phyloP scores from a whole-genome alignment of 495 filamentous ascomycete genomes.

The Arthonia radiata region DNA sequence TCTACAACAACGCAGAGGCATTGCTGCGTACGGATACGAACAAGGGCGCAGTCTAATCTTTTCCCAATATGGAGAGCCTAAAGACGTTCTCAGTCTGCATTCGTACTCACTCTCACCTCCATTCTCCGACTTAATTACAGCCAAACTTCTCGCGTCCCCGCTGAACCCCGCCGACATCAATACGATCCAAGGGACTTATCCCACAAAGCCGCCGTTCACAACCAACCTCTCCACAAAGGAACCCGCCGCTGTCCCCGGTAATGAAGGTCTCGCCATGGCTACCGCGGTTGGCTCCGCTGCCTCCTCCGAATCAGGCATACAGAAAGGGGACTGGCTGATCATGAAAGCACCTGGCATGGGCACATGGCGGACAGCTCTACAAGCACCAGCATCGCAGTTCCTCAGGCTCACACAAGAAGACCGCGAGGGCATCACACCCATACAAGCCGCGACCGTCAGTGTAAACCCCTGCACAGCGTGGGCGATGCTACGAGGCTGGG shows the following conservation, averaged over 20 bases:
- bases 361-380: constrained; percentile 79
- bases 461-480: constrained; percentile 90
- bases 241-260: constrained; percentile 57
- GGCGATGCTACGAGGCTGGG: constrained; percentile 73
- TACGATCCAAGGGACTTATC: no score
- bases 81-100: constrained; percentile 40
- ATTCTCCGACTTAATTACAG: constrained; percentile 21
- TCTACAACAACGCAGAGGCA: constrained; percentile 21
- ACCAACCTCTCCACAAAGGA: constrained; percentile 43
- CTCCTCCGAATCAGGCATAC: constrained; percentile 17
- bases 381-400: constrained; percentile 34
- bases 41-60: constrained; percentile 84
- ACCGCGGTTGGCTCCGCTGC: constrained; percentile 34
- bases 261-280: constrained; percentile 83
- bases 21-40: constrained; percentile 80
- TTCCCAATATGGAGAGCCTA: constrained; percentile 60
- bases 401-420: constrained; percentile 31
- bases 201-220: constrained; percentile 50
- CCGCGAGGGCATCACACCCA: constrained; percentile 35
- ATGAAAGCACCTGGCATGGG: constrained; percentile 59
- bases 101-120: constrained; percentile 16
- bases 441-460: constrained; percentile 61
- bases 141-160: constrained; percentile 63
- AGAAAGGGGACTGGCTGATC: constrained; percentile 76
- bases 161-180: constrained; percentile 95